A percentile compares a stretch with the other conserved stretches of the same genome.
These are phyloP conservation scores for Notholithocarpus densiflorus DNA, from an alignment of 306 rosid genomes.

Conservation along the genomic window DNA sequence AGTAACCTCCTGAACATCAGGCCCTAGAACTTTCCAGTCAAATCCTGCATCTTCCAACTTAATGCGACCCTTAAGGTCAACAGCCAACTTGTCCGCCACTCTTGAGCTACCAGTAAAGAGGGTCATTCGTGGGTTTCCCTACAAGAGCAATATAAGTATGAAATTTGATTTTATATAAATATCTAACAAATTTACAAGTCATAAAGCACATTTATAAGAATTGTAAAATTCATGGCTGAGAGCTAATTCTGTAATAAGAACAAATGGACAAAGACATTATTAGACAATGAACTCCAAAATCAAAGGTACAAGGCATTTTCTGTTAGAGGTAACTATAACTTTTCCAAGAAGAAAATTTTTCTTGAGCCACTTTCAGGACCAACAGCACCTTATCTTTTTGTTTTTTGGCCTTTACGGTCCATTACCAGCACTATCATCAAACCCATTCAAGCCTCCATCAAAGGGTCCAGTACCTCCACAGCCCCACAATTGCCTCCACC, in stretches of 20 bases:
- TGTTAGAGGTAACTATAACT: not conserved
- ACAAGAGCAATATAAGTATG: conserved; percentile 23
- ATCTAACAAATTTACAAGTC: conserved; percentile 3
- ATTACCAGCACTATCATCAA: not conserved
- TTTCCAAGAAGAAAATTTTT: not conserved
- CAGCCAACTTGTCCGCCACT: conserved; percentile 91
- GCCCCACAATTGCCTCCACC: too few relatives aligned
- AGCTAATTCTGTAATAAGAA: not conserved
- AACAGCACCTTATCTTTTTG: not conserved
- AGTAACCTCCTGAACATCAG: conserved; percentile 89
- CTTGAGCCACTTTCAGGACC: not conserved
- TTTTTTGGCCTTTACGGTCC: not conserved
- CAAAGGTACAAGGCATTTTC: not conserved
- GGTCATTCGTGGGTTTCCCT: conserved; percentile 92
- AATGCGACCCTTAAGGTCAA: conserved; percentile 78
- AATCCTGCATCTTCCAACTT: conserved; percentile 98
- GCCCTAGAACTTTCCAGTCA: conserved; percentile 97
- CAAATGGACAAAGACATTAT: not conserved
- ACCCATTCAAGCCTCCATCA: not conserved
- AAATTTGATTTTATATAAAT: conserved; percentile 11
- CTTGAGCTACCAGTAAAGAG: conserved; percentile 98
- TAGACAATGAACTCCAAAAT: not conserved
- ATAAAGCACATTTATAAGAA: not conserved
- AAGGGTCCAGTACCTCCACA: too few relatives aligned
- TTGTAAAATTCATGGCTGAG: not conserved